phyloP scores from a whole-genome alignment of 495 filamentous ascomycete genomes.

The Neurospora hispaniola region DNA sequence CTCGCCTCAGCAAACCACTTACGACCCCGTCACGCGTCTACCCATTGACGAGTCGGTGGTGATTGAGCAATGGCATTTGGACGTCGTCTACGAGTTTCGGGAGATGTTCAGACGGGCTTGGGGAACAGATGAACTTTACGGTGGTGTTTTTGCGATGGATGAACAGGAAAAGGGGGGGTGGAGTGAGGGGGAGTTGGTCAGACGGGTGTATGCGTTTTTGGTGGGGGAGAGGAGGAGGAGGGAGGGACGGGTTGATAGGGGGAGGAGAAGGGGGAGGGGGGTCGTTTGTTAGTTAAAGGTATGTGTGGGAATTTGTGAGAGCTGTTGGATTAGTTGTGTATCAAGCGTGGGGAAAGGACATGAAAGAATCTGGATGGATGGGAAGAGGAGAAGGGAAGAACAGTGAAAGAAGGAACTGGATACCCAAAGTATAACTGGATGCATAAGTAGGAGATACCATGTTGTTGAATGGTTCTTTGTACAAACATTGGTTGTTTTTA shows the following conservation, averaged over 20 bases:
- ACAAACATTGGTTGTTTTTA: background rate
- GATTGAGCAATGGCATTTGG: constrained; percentile 42
- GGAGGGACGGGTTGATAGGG: constrained; percentile 9
- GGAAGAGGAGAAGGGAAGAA: background rate
- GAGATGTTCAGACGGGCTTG: constrained; percentile 19
- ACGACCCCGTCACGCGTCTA: background rate
- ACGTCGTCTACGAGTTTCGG: constrained; percentile 37
- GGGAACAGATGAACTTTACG: background rate
- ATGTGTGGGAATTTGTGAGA: background rate
- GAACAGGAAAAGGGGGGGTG: constrained; percentile 17
- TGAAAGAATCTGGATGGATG: background rate
- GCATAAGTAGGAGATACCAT: background rate
- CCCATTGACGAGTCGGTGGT: constrained; percentile 21
- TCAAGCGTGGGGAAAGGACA: background rate
- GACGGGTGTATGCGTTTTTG: constrained; percentile 40
- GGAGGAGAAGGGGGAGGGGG: constrained; percentile 1
- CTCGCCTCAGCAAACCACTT: background rate
- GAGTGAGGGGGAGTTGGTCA: constrained; percentile 34
- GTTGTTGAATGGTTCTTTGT: background rate
- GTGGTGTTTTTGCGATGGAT: background rate
- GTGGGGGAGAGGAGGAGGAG: constrained; percentile 33
- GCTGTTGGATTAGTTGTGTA: background rate
- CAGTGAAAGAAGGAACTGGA: background rate
- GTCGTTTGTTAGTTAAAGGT: background rate
- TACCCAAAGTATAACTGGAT: background rate